phyloP scores from a whole-genome alignment of 345 rosid species.

The Brassica rapa region DNA sequence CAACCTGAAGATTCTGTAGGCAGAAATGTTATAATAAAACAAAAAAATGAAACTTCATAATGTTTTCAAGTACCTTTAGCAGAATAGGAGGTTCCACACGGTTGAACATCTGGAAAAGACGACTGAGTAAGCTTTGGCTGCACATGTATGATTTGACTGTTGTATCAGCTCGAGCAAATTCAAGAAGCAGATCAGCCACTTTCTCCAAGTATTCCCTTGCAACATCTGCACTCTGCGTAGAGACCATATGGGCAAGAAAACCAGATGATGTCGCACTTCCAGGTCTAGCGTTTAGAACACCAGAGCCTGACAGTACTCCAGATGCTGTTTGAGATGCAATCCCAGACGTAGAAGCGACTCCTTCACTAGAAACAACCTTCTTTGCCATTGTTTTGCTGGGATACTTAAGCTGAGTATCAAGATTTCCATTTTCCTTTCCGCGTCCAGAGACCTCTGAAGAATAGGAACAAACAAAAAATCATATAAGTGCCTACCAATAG shows the following conservation, averaged over 20 bases:
- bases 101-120: constrained; percentile 95
- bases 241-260: constrained; percentile 90
- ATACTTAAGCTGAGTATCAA: background rate
- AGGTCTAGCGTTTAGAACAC: constrained; percentile 54
- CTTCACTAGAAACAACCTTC: background rate
- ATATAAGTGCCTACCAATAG: background rate
- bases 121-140: constrained; percentile 88
- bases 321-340: background rate
- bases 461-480: background rate
- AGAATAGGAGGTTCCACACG: constrained; percentile 59
- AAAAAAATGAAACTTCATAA: background rate
- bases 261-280: constrained; percentile 99
- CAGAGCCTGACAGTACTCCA: background rate
- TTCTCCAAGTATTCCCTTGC: constrained; percentile 96
- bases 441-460: background rate
- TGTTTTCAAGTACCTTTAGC: background rate
- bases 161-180: constrained; percentile 97
- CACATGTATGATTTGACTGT: constrained; percentile 89
- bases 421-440: background rate
- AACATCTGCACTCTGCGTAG: constrained; percentile 85
- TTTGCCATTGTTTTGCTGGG: background rate
- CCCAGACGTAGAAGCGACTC: background rate
- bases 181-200: constrained; percentile 96
- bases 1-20: constrained; percentile 9
- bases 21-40: background rate